Evolutionary conservation across 495 filamentous ascomycete genomes (phyloP), one percentile per base, ranked within the genome.

Genomic region (Melanomma pulvis-pyrius): DNA sequence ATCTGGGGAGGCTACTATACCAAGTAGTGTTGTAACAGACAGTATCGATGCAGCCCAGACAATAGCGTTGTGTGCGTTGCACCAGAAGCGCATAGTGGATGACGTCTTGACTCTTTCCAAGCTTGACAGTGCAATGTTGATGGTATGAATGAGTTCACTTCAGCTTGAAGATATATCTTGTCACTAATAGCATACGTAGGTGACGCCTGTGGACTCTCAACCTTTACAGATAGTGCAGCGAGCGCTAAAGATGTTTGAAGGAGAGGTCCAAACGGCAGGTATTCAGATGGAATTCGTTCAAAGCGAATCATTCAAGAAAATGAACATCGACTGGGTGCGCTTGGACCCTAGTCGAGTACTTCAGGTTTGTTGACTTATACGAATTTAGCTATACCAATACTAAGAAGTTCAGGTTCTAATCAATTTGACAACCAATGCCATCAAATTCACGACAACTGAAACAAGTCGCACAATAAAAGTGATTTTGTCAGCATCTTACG

Each of bases 101-200:
- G 90, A 92, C 70, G 86, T 93, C 13, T 78, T 93, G 48, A 90
- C 87, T 2, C 83, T 91, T 61, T 91, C 88, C 1, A 96, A 96
- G 69, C 80, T 96, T n/a, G 92, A 96, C 63, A 90, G 87, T 2
- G 86, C 86, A 17, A 77, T 92, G 65, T 76, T 93, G 2, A 80
- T 86, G 15, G 83, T 65, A 63, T 8, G 46, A 1, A 29, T 24
- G 26, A 13, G 21, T 7, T 15, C 28, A 4, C 29, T 29, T 32
- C 21, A 22, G 1, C 15, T 28, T 34, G 1, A 32, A 50, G 39
- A 44, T n/a, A 44, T n/a, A 15, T 44, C 39, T n/a, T n/a, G n/a
- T n/a, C 9, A 30, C 39, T 60, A 26, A 61, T 25, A 13, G 4
- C 2, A 24, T 3, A 15, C 4, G 7, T 46, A 63, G 60, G 60